These are phyloP conservation scores for Xerocomus potaroensis DNA, from an alignment of 768 basidiomycete species.

Conservation along the genomic window DNA sequence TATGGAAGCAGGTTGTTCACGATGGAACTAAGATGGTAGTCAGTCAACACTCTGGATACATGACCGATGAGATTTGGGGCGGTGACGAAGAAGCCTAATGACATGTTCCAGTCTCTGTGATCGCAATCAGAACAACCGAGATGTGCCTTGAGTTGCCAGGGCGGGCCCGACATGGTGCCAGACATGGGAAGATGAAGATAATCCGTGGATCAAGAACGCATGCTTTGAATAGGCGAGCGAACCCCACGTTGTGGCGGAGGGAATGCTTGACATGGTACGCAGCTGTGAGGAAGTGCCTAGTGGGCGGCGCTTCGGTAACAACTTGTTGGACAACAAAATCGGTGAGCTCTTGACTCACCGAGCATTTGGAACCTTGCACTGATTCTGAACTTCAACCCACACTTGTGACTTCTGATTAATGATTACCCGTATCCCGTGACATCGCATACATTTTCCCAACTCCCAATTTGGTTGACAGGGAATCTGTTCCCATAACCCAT, in stretches of 20 bases:
- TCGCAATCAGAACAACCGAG: background rate
- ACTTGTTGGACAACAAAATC: no score
- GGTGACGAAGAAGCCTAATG: constrained; percentile 19
- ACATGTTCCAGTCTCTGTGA: background rate
- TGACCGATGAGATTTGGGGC: constrained; percentile 24
- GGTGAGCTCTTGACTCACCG: no score
- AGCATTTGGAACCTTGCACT: no score
- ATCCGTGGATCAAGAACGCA: constrained; percentile 25
- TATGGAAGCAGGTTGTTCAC: constrained; percentile 18
- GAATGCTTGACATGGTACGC: constrained; percentile 12
- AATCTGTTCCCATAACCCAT: no score
- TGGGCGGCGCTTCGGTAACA: no score
- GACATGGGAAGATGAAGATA: constrained; percentile 15
- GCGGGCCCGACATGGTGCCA: constrained; percentile 18
- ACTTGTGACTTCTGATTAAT: no score
- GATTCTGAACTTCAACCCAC: no score
- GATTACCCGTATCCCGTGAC: no score
- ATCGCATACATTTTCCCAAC: no score
- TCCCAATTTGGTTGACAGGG: no score
- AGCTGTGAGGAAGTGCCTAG: background rate
- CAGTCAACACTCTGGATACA: constrained; percentile 4
- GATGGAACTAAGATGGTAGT: constrained; percentile 13
- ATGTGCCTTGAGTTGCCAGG: constrained; percentile 15
- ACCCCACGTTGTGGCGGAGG: constrained; percentile 22
- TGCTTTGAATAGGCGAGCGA: constrained; percentile 18